Percentiles rank a stretch among this genome's conserved stretches.
phyloP scores from a whole-genome alignment of 371 early-diverging fungal genomes.

The Rhizopus delemar region DNA sequence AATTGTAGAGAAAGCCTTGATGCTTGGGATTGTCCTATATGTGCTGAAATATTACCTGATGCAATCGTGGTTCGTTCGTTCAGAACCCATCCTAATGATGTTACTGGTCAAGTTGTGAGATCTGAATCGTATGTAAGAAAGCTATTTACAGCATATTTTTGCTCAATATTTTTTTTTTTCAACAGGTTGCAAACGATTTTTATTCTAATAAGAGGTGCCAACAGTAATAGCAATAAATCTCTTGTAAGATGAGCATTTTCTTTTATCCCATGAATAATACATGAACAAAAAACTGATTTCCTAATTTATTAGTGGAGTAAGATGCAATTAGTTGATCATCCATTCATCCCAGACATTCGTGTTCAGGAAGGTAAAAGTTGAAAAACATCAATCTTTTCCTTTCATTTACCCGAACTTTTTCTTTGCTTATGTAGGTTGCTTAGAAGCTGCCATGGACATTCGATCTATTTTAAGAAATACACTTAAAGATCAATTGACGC shows the following conservation, averaged over 20 bases:
- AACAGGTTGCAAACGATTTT: slow-evolving; percentile 7
- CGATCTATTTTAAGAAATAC: slow-evolving; percentile 12
- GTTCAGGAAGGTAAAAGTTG: slow-evolving; percentile 19
- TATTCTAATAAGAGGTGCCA: slow-evolving; percentile 14
- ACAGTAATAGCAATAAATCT: slow-evolving; percentile 6
- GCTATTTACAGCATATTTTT: not conserved
- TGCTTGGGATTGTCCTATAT: slow-evolving; percentile 24
- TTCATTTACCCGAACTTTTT: not conserved
- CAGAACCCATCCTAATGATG: slow-evolving; percentile 18
- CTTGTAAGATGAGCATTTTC: not conserved
- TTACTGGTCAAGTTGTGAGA: slow-evolving; percentile 13
- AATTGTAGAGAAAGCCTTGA: slow-evolving; percentile 25
- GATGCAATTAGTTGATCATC: slow-evolving; percentile 5
- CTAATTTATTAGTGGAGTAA: not conserved
- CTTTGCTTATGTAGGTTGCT: slow-evolving; percentile 2
- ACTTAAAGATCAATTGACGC: slow-evolving; percentile 9
- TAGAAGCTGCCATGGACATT: slow-evolving; percentile 9
- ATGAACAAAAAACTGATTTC: not conserved
- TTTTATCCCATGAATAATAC: too few relatives aligned
- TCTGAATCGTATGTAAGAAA: slow-evolving; percentile 16
- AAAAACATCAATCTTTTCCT: not conserved
- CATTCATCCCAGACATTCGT: slow-evolving; percentile 8
- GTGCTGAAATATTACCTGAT: slow-evolving; percentile 18
- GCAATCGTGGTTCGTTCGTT: slow-evolving; percentile 19
- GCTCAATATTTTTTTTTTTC: not conserved